These are phyloP conservation scores for Neurospora intermedia DNA, from an alignment of 495 filamentous ascomycete genomes.

Conservation along the genomic window DNA sequence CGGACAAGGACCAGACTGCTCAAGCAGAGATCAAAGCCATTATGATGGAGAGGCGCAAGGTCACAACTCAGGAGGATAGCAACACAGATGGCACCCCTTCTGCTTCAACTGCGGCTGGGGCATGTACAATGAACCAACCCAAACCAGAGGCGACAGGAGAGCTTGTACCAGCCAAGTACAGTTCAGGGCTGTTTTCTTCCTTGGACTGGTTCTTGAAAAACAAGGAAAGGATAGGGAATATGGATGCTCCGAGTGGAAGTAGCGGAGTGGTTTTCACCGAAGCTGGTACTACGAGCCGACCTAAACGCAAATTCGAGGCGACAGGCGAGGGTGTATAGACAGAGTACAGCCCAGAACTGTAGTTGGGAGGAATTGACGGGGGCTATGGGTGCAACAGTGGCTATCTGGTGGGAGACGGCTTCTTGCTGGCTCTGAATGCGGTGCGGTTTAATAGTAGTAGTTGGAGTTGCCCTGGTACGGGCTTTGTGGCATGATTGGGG, in stretches of 20 bases:
- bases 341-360: too few relatives aligned
- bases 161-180: not conserved
- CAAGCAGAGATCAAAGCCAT: not conserved
- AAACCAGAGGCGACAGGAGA: not conserved
- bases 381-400: constrained; percentile 26
- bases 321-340: too few relatives aligned
- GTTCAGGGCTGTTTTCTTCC: not conserved
- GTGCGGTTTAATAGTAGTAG: constrained; percentile 45
- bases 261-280: not conserved
- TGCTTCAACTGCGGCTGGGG: not conserved
- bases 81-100: not conserved
- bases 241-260: not conserved
- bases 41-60: not conserved
- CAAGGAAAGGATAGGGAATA: not conserved
- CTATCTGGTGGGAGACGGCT: constrained; percentile 41
- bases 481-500: constrained; percentile 44
- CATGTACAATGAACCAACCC: not conserved
- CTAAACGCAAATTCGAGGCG: too few relatives aligned
- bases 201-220: not conserved
- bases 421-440: constrained; percentile 35
- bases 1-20: not conserved
- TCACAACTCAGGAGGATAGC: not conserved
- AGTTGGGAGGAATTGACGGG: too few relatives aligned
- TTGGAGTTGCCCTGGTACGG: constrained; percentile 46
- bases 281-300: too few relatives aligned